These are phyloP conservation scores for Thyridium curvatum DNA, from an alignment of 2,329 filamentous ascomycete genomes.

Conservation along the genomic window DNA sequence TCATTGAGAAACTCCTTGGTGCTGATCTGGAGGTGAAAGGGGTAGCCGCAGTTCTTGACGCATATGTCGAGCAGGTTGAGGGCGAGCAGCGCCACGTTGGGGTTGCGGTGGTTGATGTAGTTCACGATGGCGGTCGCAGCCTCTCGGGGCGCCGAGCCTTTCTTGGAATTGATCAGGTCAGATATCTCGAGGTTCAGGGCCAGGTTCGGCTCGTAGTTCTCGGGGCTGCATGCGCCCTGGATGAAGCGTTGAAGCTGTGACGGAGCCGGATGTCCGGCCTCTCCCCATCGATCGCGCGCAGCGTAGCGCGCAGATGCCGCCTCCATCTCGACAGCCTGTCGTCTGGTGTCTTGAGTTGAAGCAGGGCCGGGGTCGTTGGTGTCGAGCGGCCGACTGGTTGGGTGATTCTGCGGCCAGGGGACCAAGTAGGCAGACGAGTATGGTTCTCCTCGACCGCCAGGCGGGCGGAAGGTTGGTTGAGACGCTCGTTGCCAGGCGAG, in stretches of 20 bases:
- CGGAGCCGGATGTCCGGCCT: constrained; percentile 68
- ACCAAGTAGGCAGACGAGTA: too few species aligned
- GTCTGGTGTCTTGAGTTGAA: constrained; percentile 5
- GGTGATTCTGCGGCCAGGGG: too few species aligned
- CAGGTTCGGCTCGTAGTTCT: constrained; percentile 97
- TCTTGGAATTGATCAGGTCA: constrained; percentile 95
- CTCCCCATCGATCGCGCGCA: constrained; percentile 87
- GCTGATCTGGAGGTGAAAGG: constrained; percentile 96
- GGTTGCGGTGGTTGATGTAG: constrained; percentile 94
- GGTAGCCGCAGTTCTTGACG: constrained; percentile 99
- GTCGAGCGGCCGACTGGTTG: constrained; percentile 6
- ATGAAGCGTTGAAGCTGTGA: constrained; percentile 94
- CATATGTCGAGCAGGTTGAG: constrained; percentile 94
- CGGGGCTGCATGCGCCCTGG: constrained; percentile 89
- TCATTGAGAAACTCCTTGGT: constrained; percentile 99
- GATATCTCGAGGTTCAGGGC: constrained; percentile 94
- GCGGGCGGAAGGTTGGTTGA: too few species aligned
- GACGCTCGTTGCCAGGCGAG: too few species aligned
- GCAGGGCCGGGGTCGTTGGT: constrained; percentile 1
- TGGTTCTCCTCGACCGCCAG: too few species aligned
- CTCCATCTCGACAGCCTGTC: constrained; percentile 57
- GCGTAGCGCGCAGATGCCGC: constrained; percentile 93
- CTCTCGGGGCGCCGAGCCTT: constrained; percentile 91
- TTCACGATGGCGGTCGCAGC: constrained; percentile 88
- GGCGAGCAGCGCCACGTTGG: constrained; percentile 87